A percentile compares a stretch with the other conserved stretches of the same genome.
phyloP scores from a whole-genome alignment of 352 stramenopile species.

The Globisporangium canariense region DNA sequence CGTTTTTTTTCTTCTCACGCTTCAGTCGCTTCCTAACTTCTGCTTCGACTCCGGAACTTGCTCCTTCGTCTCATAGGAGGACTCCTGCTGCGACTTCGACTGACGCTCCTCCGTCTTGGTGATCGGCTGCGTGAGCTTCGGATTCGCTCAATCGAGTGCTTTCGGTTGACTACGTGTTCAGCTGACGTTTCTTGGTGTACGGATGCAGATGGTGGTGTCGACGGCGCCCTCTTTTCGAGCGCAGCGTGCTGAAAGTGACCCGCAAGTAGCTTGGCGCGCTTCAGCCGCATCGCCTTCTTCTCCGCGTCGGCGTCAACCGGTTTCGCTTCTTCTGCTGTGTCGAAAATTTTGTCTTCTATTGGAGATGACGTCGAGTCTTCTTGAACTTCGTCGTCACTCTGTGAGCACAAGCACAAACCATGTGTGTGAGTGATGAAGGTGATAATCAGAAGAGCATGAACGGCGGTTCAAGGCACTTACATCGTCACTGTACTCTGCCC shows the following conservation, averaged over 20 bases:
- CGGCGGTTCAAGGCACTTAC: constrained; percentile 17
- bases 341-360: neutral
- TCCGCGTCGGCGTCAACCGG: neutral
- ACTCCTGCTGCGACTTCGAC: constrained; percentile 16
- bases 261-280: constrained; percentile 19
- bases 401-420: constrained; percentile 2
- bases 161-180: neutral
- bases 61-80: neutral
- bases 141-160: neutral
- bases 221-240: neutral
- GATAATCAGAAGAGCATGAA: neutral
- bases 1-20: constrained; percentile 1
- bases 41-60: neutral
- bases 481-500: constrained; percentile 35
- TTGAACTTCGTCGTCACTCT: constrained; percentile 22
- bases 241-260: constrained; percentile 19
- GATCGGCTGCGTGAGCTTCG: neutral
- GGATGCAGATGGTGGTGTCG: too few relatives aligned
- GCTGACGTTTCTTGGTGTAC: neutral
- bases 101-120: constrained; percentile 9
- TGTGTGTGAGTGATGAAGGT: neutral
- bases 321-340: constrained; percentile 5
- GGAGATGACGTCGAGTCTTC: neutral
- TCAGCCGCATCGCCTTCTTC: constrained; percentile 20
- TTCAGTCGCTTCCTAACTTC: neutral